Evolutionary conservation across 805 yeast genomes (phyloP), one percentile per base, ranked within the genome.

Genomic region (Isabelozyma pseudorhagii): DNA sequence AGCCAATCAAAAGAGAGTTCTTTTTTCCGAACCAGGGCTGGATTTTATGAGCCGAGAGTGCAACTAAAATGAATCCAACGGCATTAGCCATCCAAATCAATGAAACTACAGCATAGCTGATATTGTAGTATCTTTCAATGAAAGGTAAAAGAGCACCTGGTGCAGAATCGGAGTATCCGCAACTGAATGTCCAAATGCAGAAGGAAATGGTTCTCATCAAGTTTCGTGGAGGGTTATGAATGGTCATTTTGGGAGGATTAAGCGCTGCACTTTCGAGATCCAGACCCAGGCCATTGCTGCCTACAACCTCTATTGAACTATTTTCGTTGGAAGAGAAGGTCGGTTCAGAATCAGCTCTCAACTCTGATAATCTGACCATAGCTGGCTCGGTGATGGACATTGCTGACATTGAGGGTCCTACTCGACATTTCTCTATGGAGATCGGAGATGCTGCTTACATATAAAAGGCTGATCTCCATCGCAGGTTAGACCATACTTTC

Each of bases 111-210:
- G 83, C 71, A 56, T 82, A 82, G 15, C 66, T 66, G 47, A 82
- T 69, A 36, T 58, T 47, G 57, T 81, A 83, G 57, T 75, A 70
- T 4, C 48, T 59, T 54, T 83, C 86, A 39, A 83, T 78, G 41
- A 68, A 64, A 5, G 84, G 85, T 46, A 83, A 62, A n/a, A 83
- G 61, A 0, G 85, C 83, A 50, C 87, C 87, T 1, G 83, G 79
- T 11, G 82, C 80, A 50, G 83, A 83, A 57, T 83, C 87, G 27
- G 74, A 59, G 54, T 79, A 61, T 1, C 85, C 85, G 9, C 60
- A 54, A 2, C 69, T 54, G 40, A 76, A 62, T 8, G 64, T 60
- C 79, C 81, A 80, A 4, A 62, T 5, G 31, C 77, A 63, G 10
- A 70, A 59, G 8, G 80, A 65, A 9, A 69, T 47, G 5, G 79